Conservation (phyloP, 2,329 filamentous ascomycete genomes). For the Penicillium sp. region DNA sequence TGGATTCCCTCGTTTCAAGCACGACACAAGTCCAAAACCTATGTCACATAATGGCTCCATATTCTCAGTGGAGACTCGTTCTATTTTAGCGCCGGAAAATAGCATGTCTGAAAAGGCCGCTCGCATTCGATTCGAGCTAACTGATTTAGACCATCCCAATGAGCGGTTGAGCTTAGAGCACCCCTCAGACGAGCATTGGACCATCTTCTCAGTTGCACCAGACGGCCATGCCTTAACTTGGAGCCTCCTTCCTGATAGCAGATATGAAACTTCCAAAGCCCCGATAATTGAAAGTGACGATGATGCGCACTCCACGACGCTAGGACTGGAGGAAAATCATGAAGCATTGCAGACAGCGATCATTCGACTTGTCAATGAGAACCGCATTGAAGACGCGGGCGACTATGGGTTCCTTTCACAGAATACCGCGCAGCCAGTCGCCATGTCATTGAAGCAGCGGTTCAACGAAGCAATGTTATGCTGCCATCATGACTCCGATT, state of each 20-base stretch:
- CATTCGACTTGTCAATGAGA: conserved; percentile 70
- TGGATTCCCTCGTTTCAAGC: conserved; percentile 27
- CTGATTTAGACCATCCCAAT: conserved; percentile 31
- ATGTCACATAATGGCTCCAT: conserved; percentile 22
- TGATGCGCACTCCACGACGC: conserved; percentile 25
- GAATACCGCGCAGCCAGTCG: conserved; percentile 1
- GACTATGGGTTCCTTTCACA: conserved; percentile 13
- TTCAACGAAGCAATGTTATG: conserved; percentile 63
- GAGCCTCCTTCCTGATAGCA: conserved; percentile 49
- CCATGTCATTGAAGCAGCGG: conserved; percentile 27
- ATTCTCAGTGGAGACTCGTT: conserved; percentile 27
- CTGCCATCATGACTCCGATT: conserved; percentile 70
- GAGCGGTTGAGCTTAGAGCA: conserved; percentile 55
- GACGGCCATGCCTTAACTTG: conserved; percentile 63
- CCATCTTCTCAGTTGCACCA: conserved; percentile 66
- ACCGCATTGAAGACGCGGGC: conserved; percentile 61
- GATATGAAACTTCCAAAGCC: conserved; percentile 50
- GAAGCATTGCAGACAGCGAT: conserved; percentile 73
- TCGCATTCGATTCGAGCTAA: conserved; percentile 36
- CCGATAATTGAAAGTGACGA: conserved; percentile 50
- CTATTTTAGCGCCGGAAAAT: conserved; percentile 21
- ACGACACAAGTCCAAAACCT: conserved; percentile 21
- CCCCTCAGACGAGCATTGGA: conserved; percentile 74
- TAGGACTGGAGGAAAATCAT: conserved; percentile 67
- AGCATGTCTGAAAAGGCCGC: conserved; percentile 29